phyloP scores from a whole-genome alignment of 352 stramenopile genomes.

The Pythium apleroticum region DNA sequence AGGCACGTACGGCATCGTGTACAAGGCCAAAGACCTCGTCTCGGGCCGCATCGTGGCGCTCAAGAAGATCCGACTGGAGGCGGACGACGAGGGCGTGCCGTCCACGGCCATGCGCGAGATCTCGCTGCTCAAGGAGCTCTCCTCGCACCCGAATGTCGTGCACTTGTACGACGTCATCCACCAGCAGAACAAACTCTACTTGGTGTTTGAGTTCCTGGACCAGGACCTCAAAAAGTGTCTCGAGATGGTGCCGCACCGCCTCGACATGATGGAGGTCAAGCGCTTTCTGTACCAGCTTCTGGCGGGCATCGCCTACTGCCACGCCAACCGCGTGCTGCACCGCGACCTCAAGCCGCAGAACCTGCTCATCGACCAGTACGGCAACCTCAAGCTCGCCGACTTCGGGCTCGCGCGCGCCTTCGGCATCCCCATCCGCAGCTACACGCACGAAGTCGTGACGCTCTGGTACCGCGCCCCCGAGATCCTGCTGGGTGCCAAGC shows the following conservation, averaged over 20 bases:
- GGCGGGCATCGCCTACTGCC: slow-evolving; percentile 92
- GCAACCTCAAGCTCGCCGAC: slow-evolving; percentile 91
- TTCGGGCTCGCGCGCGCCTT: slow-evolving; percentile 92
- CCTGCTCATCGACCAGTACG: slow-evolving; percentile 86
- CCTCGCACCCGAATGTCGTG: slow-evolving; percentile 94
- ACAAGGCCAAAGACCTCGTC: slow-evolving; percentile 92
- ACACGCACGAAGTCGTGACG: slow-evolving; percentile 95
- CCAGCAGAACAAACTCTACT: slow-evolving; percentile 85
- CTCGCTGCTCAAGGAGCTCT: slow-evolving; percentile 97
- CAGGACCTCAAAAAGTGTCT: slow-evolving; percentile 89
- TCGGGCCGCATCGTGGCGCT: slow-evolving; percentile 94
- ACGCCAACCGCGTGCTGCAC: slow-evolving; percentile 96
- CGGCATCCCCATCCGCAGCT: slow-evolving; percentile 82
- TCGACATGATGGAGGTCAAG: slow-evolving; percentile 82
- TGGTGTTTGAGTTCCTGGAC: slow-evolving; percentile 88
- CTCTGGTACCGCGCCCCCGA: slow-evolving; percentile 96
- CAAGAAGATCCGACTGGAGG: slow-evolving; percentile 99
- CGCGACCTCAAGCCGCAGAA: slow-evolving; percentile 99
- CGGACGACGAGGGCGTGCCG: slow-evolving; percentile 97
- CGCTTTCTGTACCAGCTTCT: slow-evolving; percentile 83
- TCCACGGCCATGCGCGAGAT: slow-evolving; percentile 99
- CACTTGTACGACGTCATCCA: slow-evolving; percentile 83
- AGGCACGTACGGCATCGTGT: slow-evolving; percentile 97
- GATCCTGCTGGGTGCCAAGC: slow-evolving; percentile 92
- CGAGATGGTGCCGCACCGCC: slow-evolving; percentile 90